Evolutionary conservation across 2,329 filamentous ascomycete species (phyloP), one percentile per base, ranked within the genome.

Genomic region (Ophiostoma triangulosporum): DNA sequence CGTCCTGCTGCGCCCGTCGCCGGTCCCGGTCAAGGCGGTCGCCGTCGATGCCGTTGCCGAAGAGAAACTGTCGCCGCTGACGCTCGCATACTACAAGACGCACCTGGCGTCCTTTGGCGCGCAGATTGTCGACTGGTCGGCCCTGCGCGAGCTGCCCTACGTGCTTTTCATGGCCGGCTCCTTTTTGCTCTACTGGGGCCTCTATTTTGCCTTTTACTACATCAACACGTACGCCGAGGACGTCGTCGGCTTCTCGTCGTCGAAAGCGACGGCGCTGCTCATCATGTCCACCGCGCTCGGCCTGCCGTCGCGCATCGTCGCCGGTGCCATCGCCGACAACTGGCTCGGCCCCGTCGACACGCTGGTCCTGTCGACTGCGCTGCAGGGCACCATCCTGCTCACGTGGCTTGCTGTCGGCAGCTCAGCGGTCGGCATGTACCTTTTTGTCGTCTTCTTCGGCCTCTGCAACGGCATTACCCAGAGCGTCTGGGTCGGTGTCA

Each of bases 271-370:
- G 56, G 71, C 71, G 26, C 65, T 83, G 2, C 68, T 83, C 1
- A 67, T 84, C 46, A 71, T 81, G 17, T 70, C 74, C 14, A 81
- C 82, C 57, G 76, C 70, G 8, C 66, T 79, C 15, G 78, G 78
- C 1, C 69, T 82, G 3, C 62, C 76, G 0, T 70, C 73, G n/a
- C 76, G 80, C 0, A 64, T 78, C 1, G 58, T 80, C 1, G 72
- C 74, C 0, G 74, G 73, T 12, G 72, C 71, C 56, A 60, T 82
- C 6, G 77, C 77, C 0, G 77, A 82, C 61, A 66, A 58, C 55
- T 59, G 65, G 51, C 64, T 76, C 3, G 80, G 80, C 0, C 70
- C 76, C 0, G 66, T 81, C 48, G 82, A 82, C 59, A 70, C 72
- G 1, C 69, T 79, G 26, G 57, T 70, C 3, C 56, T 71, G 4